A percentile compares a stretch with the other conserved stretches of the same genome.
These are phyloP conservation scores for Linum lewisii DNA, from an alignment of 345 rosid species.

Conservation along the genomic window DNA sequence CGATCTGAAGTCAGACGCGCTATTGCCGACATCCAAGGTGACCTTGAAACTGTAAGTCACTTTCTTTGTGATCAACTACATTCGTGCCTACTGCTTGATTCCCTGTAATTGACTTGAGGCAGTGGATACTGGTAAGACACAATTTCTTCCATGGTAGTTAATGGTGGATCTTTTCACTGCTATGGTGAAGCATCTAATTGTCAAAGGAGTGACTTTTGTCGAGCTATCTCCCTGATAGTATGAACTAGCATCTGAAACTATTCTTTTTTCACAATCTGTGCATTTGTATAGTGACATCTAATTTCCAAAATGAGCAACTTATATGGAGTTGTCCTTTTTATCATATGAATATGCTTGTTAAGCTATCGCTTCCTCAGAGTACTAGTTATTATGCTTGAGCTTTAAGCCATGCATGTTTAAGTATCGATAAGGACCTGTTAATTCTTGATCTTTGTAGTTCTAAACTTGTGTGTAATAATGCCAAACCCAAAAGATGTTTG, in stretches of 20 bases:
- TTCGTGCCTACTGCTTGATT: too few relatives aligned
- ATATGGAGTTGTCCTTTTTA: neutral
- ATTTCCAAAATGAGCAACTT: neutral
- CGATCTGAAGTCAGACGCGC: conserved; percentile 58
- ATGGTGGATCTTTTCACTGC: neutral
- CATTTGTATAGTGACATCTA: neutral
- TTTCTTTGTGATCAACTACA: neutral
- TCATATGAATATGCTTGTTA: neutral
- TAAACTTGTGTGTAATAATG: neutral
- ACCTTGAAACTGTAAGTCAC: conserved; percentile 35
- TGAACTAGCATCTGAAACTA: neutral
- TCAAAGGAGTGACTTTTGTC: too few relatives aligned
- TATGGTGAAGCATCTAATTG: too few relatives aligned
- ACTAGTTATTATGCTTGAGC: neutral
- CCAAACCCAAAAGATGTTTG: neutral
- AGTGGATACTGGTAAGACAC: too few relatives aligned
- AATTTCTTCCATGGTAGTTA: too few relatives aligned
- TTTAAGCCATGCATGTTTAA: neutral
- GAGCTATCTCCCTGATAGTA: neutral
- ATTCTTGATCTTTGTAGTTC: neutral
- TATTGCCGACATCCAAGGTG: conserved; percentile 47
- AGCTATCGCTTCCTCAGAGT: neutral
- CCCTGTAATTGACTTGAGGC: too few relatives aligned
- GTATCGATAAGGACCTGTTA: neutral
- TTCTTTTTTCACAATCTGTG: neutral